These are phyloP conservation scores for Hygrocybe coccinea DNA, from an alignment of 768 basidiomycete species.

Conservation along the genomic window DNA sequence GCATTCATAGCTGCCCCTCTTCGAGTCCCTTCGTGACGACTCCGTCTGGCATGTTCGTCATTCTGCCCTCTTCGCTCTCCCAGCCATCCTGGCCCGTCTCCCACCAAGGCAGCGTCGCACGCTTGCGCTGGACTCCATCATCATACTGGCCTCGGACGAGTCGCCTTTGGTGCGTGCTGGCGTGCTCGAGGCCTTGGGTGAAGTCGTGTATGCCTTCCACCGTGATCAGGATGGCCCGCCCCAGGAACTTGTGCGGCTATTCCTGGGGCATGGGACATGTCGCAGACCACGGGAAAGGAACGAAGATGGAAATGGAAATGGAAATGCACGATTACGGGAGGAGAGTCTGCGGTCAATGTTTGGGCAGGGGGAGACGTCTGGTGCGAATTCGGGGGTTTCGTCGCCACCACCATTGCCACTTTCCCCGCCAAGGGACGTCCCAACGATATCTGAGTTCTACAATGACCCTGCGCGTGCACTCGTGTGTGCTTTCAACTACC, in stretches of 20 bases:
- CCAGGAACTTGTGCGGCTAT: conserved; percentile 65
- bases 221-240: conserved; percentile 65
- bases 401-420: conserved; percentile 2
- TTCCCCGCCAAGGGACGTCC: background rate
- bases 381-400: background rate
- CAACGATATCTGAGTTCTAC: conserved; percentile 42
- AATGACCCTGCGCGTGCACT: conserved; percentile 68
- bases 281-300: conserved; percentile 39
- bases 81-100: conserved; percentile 70
- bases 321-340: conserved; percentile 1
- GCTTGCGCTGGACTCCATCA: conserved; percentile 62
- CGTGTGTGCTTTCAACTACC: conserved; percentile 86
- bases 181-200: conserved; percentile 81
- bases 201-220: conserved; percentile 80
- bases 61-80: conserved; percentile 80
- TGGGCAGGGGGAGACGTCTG: conserved; percentile 8
- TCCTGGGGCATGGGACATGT: conserved; percentile 51
- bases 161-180: conserved; percentile 68
- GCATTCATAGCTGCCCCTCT: conserved; percentile 65
- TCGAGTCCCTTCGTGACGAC: conserved; percentile 66
- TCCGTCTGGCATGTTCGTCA: conserved; percentile 78
- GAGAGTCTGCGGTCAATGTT: conserved; percentile 12
- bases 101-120: conserved; percentile 49
- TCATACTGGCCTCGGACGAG: conserved; percentile 59
- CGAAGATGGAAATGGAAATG: conserved; percentile 29